These are phyloP conservation scores for Scytalidium lignicola DNA, from an alignment of 2,329 filamentous ascomycete genomes.

Conservation along the genomic window DNA sequence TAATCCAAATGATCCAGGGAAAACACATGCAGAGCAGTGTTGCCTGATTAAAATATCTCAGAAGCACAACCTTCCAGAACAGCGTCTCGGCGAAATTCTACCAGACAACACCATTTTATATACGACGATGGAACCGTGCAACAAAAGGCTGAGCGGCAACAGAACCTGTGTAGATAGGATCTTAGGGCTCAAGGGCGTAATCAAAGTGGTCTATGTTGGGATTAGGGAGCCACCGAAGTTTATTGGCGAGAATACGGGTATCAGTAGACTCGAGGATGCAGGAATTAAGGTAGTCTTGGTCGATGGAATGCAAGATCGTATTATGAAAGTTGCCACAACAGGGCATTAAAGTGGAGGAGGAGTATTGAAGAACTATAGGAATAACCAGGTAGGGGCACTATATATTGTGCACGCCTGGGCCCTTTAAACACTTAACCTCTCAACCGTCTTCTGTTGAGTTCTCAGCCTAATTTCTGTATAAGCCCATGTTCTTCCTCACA, in stretches of 20 bases:
- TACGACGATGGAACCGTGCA: constrained; percentile 85
- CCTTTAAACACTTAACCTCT: no score
- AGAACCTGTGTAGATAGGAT: constrained; percentile 72
- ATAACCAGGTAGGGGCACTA: no score
- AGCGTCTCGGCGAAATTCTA: constrained; percentile 44
- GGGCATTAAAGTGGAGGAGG: constrained; percentile 51
- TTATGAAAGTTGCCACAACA: constrained; percentile 71
- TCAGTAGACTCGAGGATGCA: constrained; percentile 58
- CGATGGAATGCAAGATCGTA: constrained; percentile 68
- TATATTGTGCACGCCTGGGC: no score
- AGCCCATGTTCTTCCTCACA: no score
- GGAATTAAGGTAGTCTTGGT: constrained; percentile 70
- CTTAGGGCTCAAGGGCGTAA: constrained; percentile 51
- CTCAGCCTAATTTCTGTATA: no score
- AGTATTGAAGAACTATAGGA: no score
- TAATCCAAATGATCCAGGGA: constrained; percentile 46
- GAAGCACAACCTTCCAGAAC: constrained; percentile 43
- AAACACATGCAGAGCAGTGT: constrained; percentile 92
- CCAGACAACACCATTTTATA: constrained; percentile 61
- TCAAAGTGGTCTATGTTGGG: constrained; percentile 75
- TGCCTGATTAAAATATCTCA: constrained; percentile 68
- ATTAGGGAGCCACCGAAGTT: constrained; percentile 84
- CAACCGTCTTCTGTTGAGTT: no score
- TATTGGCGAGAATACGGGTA: constrained; percentile 71
- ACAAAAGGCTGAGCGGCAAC: constrained; percentile 65